Evolutionary conservation across 768 basidiomycete genomes (phyloP).

Genomic region (Leccinum incarnatum): DNA sequence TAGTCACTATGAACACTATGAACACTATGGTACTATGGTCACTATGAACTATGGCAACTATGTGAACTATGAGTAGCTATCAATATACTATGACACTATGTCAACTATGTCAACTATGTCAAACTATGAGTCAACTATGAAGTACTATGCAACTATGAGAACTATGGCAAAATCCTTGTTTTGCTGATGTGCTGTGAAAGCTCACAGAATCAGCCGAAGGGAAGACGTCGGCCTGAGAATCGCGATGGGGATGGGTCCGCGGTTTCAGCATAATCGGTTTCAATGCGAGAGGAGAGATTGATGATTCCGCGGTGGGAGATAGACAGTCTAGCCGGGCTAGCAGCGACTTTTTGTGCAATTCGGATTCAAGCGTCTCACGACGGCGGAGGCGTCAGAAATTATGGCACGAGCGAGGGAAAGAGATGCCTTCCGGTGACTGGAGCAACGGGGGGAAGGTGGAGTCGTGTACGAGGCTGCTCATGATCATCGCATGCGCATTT

Average conservation of each 20-base stretch:
- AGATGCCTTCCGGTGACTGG: constrained; percentile 31
- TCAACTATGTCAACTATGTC: too few relatives aligned
- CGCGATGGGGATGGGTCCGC: constrained; percentile 35
- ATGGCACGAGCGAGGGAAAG: constrained; percentile 62
- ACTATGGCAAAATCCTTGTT: too few relatives aligned
- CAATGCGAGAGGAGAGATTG: constrained; percentile 45
- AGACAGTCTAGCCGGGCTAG: constrained; percentile 44
- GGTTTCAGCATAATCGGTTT: constrained; percentile 29
- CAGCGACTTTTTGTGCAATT: constrained; percentile 51
- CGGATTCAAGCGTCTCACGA: constrained; percentile 40
- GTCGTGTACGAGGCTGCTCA: constrained; percentile 43
- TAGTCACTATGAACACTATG: too few relatives aligned
- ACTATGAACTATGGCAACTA: too few relatives aligned
- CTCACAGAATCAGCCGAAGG: constrained; percentile 13
- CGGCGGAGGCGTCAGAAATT: constrained; percentile 34
- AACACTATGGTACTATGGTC: too few relatives aligned
- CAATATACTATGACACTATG: too few relatives aligned
- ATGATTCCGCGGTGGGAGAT: constrained; percentile 39
- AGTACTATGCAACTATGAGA: too few relatives aligned
- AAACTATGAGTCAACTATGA: too few relatives aligned
- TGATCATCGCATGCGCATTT: constrained; percentile 43
- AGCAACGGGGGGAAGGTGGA: constrained; percentile 50
- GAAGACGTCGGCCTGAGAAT: constrained; percentile 30
- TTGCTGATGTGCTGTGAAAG: neutral
- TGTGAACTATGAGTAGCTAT: too few relatives aligned